Evolutionary conservation across 331 rosid species (phyloP).

Genomic region (Malus hybrid): DNA sequence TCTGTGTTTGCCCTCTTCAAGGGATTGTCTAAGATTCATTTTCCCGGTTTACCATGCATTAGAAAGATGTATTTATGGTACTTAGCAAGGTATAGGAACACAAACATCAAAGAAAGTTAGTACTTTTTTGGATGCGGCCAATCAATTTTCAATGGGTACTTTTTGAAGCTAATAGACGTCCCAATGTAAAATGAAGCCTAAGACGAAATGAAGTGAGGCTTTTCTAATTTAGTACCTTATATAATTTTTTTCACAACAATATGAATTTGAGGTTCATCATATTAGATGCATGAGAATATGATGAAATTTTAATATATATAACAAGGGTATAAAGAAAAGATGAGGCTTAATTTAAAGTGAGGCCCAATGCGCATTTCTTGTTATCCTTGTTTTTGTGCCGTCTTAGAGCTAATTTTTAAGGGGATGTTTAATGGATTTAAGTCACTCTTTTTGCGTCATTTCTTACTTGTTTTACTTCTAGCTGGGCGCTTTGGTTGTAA

Average conservation of each 20-base stretch:
- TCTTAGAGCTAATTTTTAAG: neutral
- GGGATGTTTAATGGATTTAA: neutral
- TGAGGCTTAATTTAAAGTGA: neutral
- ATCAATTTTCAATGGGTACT: neutral
- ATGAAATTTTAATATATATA: no score
- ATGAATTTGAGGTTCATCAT: neutral
- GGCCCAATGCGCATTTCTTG: neutral
- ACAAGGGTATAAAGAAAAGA: no score
- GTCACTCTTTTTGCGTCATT: neutral
- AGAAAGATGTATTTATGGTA: neutral
- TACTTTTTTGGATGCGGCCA: neutral
- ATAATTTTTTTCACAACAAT: neutral
- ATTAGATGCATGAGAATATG: neutral
- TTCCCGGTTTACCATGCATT: neutral
- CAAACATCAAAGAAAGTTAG: neutral
- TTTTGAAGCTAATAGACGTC: neutral
- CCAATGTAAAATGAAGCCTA: neutral
- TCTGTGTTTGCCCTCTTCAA: neutral
- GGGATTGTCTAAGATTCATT: neutral
- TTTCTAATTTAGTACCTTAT: neutral
- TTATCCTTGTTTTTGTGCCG: neutral
- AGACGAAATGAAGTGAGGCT: neutral
- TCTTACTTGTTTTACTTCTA: no score
- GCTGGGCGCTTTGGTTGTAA: no score
- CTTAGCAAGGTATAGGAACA: neutral